Percentiles rank a stretch among this genome's conserved stretches.
Evolutionary conservation across 108 stramenopile genomes (phyloP).

Genomic region (Licmophora abbreviata): DNA sequence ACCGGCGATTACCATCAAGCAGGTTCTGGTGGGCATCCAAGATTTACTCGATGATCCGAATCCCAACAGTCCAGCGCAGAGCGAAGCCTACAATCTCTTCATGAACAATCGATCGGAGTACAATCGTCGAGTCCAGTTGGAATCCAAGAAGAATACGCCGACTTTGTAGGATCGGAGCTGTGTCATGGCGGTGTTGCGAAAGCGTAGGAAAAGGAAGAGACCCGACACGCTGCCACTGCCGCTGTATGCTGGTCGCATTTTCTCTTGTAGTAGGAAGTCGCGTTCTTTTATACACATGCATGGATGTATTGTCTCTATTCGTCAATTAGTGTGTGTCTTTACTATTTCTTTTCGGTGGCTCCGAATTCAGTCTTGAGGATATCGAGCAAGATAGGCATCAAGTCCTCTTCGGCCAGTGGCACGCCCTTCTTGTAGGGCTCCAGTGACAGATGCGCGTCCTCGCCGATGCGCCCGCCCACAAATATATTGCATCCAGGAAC

Average conservation of each 20-base stretch:
- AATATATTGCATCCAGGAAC: slow-evolving; percentile 92
- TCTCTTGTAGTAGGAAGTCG: not conserved
- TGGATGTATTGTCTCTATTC: not conserved
- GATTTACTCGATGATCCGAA: slow-evolving; percentile 96
- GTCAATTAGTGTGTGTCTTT: not conserved
- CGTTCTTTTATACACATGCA: not conserved
- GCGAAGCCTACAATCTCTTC: slow-evolving; percentile 90
- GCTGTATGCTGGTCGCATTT: not conserved
- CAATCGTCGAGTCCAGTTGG: slow-evolving; percentile 67
- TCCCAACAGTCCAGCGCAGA: slow-evolving; percentile 90
- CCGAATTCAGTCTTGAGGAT: slow-evolving; percentile 76
- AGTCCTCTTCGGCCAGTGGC: slow-evolving; percentile 63
- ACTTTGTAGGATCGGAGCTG: too few relatives aligned
- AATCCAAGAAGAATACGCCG: slow-evolving; percentile 41
- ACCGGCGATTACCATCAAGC: slow-evolving; percentile 96
- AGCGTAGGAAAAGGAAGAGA: not conserved
- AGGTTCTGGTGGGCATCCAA: slow-evolving; percentile 96
- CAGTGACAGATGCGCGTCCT: slow-evolving; percentile 71
- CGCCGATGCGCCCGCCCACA: slow-evolving; percentile 83
- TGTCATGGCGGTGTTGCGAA: too few relatives aligned
- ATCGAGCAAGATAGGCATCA: slow-evolving; percentile 63
- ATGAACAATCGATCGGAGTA: slow-evolving; percentile 83
- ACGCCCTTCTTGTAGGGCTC: slow-evolving; percentile 65
- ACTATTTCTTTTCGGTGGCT: slow-evolving; percentile 52
- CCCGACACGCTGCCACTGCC: not conserved